phyloP scores from a whole-genome alignment of 495 filamentous ascomycete genomes.

The Penicillium antarcticum region DNA sequence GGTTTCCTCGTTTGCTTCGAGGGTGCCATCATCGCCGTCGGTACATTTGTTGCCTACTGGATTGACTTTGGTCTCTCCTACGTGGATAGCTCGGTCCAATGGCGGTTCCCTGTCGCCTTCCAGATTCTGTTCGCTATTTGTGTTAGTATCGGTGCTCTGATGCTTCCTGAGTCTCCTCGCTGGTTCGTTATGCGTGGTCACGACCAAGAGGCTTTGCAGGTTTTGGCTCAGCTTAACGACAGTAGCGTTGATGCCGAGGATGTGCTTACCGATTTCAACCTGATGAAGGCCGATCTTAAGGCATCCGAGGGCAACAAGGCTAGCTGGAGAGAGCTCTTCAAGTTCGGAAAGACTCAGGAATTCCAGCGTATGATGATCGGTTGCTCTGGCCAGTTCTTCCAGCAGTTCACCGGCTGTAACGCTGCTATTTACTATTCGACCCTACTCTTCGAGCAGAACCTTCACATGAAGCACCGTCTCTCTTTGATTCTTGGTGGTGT shows the following conservation, averaged over 20 bases:
- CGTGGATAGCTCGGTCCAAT: slow-evolving; percentile 36
- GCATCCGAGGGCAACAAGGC: slow-evolving; percentile 32
- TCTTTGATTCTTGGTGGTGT: slow-evolving; percentile 71
- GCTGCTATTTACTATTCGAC: slow-evolving; percentile 85
- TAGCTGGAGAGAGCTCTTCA: slow-evolving; percentile 35
- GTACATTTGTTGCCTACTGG: slow-evolving; percentile 78
- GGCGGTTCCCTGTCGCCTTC: slow-evolving; percentile 75
- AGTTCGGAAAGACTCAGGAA: slow-evolving; percentile 42
- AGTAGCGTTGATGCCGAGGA: slow-evolving; percentile 25
- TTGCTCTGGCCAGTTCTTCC: slow-evolving; percentile 61
- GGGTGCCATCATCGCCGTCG: slow-evolving; percentile 74
- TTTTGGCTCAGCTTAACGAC: slow-evolving; percentile 56
- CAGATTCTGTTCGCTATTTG: slow-evolving; percentile 69
- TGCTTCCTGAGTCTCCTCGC: slow-evolving; percentile 72
- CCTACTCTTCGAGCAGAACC: slow-evolving; percentile 66
- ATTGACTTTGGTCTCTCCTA: slow-evolving; percentile 76
- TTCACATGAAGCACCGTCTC: slow-evolving; percentile 55
- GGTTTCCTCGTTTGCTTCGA: slow-evolving; percentile 81
- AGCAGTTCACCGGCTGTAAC: slow-evolving; percentile 74
- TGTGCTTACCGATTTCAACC: slow-evolving; percentile 44
- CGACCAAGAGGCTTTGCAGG: slow-evolving; percentile 57
- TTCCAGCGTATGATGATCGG: slow-evolving; percentile 44
- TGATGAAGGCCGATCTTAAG: slow-evolving; percentile 38
- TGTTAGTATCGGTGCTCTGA: slow-evolving; percentile 53
- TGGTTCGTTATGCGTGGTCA: slow-evolving; percentile 67